A percentile compares a stretch with the other conserved stretches of the same genome.
These are phyloP conservation scores for Zalerion maritima DNA, from an alignment of 495 filamentous ascomycete species.

Conservation along the genomic window DNA sequence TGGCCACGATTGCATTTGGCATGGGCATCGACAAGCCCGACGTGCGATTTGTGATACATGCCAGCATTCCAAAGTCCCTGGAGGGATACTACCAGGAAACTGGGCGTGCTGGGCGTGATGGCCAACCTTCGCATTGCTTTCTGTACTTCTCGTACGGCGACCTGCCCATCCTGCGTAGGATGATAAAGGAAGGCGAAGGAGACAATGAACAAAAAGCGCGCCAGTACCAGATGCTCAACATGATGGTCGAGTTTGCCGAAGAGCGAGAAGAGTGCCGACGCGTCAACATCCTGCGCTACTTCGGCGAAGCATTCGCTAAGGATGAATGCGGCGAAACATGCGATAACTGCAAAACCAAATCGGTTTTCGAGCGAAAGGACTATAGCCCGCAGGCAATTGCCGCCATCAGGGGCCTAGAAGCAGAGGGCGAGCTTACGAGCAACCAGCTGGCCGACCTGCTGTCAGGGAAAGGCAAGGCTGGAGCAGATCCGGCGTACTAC, in stretches of 20 bases:
- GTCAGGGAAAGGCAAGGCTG: constrained; percentile 23
- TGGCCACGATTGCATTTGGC: constrained; percentile 97
- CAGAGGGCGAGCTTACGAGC: constrained; percentile 34
- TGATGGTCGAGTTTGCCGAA: constrained; percentile 75
- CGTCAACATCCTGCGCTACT: constrained; percentile 80
- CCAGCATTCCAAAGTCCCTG: constrained; percentile 82
- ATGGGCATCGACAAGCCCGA: constrained; percentile 98
- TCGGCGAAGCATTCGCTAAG: constrained; percentile 65
- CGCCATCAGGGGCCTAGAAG: constrained; percentile 50
- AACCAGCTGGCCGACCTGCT: constrained; percentile 36
- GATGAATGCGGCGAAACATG: constrained; percentile 59
- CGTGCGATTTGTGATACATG: constrained; percentile 90
- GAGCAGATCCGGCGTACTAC: constrained; percentile 17
- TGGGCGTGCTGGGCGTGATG: constrained; percentile 85
- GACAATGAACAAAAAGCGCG: constrained; percentile 63
- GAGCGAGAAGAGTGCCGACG: constrained; percentile 75
- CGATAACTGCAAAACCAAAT: constrained; percentile 71
- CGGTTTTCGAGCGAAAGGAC: constrained; percentile 53
- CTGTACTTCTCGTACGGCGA: constrained; percentile 77
- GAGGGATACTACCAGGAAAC: constrained; percentile 98
- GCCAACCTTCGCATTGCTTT: constrained; percentile 73
- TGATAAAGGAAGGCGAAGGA: constrained; percentile 71
- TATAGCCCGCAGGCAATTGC: constrained; percentile 57
- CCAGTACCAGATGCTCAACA: constrained; percentile 69
- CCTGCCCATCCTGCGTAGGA: constrained; percentile 38